Conservation (phyloP, 352 stramenopile species). For the Globisporangium emineosum region DNA sequence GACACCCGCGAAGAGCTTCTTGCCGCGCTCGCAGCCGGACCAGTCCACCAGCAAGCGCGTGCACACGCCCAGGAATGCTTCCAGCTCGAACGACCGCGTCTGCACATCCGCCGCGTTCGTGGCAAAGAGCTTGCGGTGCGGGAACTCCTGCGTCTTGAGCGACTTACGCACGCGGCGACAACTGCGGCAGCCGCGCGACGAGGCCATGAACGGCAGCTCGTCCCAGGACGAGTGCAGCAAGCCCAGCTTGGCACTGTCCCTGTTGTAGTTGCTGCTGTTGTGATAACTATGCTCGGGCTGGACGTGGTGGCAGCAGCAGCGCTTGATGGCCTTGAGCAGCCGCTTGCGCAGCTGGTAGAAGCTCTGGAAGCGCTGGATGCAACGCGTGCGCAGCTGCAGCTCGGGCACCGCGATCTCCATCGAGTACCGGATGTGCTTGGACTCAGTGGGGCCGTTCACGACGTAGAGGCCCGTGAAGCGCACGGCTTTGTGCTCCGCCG, state of each 20-base stretch:
- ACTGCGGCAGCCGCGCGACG: slow-evolving; percentile 28
- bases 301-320: slow-evolving; percentile 32
- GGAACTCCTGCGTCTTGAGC: slow-evolving; percentile 45
- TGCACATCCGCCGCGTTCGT: slow-evolving; percentile 44
- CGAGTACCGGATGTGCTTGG: slow-evolving; percentile 57
- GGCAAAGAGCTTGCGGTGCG: slow-evolving; percentile 45
- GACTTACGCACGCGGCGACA: slow-evolving; percentile 36
- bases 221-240: slow-evolving; percentile 15
- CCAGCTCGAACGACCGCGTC: slow-evolving; percentile 42
- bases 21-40: slow-evolving; percentile 48
- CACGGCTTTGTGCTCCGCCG: slow-evolving; percentile 27
- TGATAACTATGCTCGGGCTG: slow-evolving; percentile 14
- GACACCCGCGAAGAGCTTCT: slow-evolving; percentile 31
- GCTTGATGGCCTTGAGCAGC: slow-evolving; percentile 41
- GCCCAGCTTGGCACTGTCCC: slow-evolving; percentile 16
- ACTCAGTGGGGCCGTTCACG: slow-evolving; percentile 46
- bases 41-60: slow-evolving; percentile 34
- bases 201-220: slow-evolving; percentile 19
- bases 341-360: slow-evolving; percentile 54
- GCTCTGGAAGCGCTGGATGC: slow-evolving; percentile 56
- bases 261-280: slow-evolving; percentile 7
- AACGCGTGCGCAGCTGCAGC: slow-evolving; percentile 41
- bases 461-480: slow-evolving; percentile 53
- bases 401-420: slow-evolving; percentile 51
- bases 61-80: slow-evolving; percentile 46